Base-by-base conservation (phyloP, 2,329 filamentous ascomycete species). In the Beauveria brongniartii region DNA sequence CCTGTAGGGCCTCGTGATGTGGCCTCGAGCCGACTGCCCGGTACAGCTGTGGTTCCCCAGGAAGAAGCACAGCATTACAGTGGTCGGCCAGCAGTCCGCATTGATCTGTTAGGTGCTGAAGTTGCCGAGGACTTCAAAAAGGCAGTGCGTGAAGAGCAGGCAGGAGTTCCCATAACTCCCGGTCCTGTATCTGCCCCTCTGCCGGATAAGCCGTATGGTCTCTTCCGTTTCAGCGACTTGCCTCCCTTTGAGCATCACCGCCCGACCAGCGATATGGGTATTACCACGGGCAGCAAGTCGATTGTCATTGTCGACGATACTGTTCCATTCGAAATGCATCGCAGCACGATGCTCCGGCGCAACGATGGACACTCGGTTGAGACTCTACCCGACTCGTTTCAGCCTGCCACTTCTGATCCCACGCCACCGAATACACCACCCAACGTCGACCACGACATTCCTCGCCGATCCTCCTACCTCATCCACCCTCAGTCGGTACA, bases 271-370 rank as follows among this genome's bases (percentile, higher is more conserved):
- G 82, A 85, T 63, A 77, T 78, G 66, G 82, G 74, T 6, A 83
- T 93, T 50, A 94, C 91, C 0, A 80, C 81, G 12, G 90, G 91
- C n/a, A 96, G 91, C 77, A 88, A 92, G 69, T 96, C 91, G 0
- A 95, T 96, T 65, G 82, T 96, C 60, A 95, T 96, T 68, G 85
- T 96, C 41, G 90, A 95, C 62, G 85, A 84, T 37, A 88, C 86
- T 0, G 66, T 80, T 18, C 75, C 79, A 0, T 74, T 76, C 5
- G 75, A 83, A 9, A 71, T 80, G n/a, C 73, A 79, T 1, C 65
- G 75, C 10, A 82, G 85, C 80, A 77, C 80, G 9, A 81, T 78
- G 9, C 77, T 77, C 40, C 77, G 78, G 22, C 68, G 82, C 8
- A 71, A 73, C 2, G 73, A 71, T 3, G 69, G 74, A 59, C 72